Evolutionary conservation across 2,329 filamentous ascomycete species (phyloP), one percentile per base, ranked within the genome.

Genomic region (Sclerotinia glacialis): DNA sequence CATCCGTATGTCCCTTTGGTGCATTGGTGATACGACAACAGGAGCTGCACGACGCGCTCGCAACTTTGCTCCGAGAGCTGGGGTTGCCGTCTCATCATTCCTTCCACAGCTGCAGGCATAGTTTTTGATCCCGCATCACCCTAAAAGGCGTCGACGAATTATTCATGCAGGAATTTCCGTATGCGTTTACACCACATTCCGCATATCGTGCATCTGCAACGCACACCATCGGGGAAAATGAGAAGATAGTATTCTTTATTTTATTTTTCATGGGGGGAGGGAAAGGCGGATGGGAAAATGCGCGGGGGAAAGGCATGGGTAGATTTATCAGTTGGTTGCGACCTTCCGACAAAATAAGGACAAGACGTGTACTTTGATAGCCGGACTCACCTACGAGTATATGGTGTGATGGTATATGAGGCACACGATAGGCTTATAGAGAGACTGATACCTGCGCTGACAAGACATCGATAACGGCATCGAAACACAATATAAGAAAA

Each of bases 41-140:
- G 55, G 47, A 60, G 50, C 49, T 64, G 61, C 61, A 64, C 61
- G 28, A 64, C 44, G 47, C 61, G 50, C 56, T 50, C 63, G 26
- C 63, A 65, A 50, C 53, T 53, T 53, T 53, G 37, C 60, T 65
- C 64, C 64, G 64, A 65, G 64, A 61, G 55, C 54, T 56, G 58
- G 56, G 42, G 40, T 31, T 59, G 42, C 58, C 58, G 58, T 65
- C 62, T 42, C 52, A 56, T 58, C 44, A 50, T 49, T 49, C 44
- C 44, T 46, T 50, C 18, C 26, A 21, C 18, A 61, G 47, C 64
- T 61, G 55, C 61, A 63, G 60, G n/a, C 40, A 26, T 54, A 31
- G 28, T n/a, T 53, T n/a, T 42, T 28, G 49, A 55, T 47, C 9
- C 53, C 42, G 28, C 26, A 46, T 23, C 42, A 9, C 58, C 49